Percentiles rank a stretch among this genome's conserved stretches.
Evolutionary conservation across 495 filamentous ascomycete species (phyloP).

Genomic region (Trichoderma asperelloides): DNA sequence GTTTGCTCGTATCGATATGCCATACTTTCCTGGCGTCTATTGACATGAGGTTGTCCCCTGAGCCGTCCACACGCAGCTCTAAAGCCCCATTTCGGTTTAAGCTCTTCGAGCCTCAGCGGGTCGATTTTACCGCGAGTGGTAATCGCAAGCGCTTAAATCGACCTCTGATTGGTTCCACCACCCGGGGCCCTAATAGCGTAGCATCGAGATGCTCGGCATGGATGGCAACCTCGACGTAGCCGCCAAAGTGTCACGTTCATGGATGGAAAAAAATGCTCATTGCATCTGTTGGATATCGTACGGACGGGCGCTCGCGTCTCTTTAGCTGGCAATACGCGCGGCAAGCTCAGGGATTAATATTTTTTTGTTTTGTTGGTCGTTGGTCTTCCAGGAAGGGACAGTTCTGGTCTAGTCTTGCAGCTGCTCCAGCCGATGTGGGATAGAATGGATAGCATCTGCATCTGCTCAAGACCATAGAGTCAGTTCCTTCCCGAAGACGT

Average conservation of each 20-base stretch:
- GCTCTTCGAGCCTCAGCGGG: neutral
- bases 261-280: neutral
- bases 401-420: neutral
- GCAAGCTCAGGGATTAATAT: neutral
- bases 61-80: neutral
- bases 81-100: neutral
- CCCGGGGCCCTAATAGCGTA: neutral
- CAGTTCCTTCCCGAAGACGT: neutral
- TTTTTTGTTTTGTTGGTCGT: neutral
- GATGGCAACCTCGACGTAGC: conserved; percentile 1
- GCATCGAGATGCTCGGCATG: neutral
- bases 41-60: neutral
- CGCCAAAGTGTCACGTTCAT: neutral
- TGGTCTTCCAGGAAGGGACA: neutral
- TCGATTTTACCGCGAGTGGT: neutral
- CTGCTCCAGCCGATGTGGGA: neutral
- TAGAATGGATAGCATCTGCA: neutral
- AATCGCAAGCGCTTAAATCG: neutral
- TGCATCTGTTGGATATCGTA: neutral
- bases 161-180: neutral
- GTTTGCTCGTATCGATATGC: neutral
- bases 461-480: neutral
- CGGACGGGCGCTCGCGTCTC: neutral
- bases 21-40: neutral
- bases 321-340: neutral